Percentiles rank a stretch among this genome's conserved stretches.
Evolutionary conservation across 352 stramenopile genomes (phyloP).

Genomic region (Stephanocyclus meneghinianus): DNA sequence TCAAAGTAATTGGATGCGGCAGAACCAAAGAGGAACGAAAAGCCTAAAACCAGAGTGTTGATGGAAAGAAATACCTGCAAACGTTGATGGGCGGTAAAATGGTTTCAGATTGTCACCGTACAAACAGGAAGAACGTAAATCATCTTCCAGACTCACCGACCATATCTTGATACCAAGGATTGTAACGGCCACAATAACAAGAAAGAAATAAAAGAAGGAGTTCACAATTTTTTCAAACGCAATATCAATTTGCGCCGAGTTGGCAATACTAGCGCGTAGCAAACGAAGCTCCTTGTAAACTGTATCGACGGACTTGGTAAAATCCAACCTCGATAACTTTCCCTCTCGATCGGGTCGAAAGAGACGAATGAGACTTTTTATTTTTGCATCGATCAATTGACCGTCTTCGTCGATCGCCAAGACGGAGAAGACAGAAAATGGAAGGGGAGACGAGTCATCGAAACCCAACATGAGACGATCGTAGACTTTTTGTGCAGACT

Average conservation of each 20-base stretch:
- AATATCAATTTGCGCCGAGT: constrained; percentile 63
- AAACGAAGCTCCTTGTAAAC: constrained; percentile 71
- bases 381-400: constrained; percentile 50
- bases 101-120: not conserved
- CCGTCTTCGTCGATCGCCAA: constrained; percentile 41
- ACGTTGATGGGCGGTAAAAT: not conserved
- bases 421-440: constrained; percentile 57
- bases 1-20: constrained; percentile 71
- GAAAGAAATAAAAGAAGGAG: constrained; percentile 67
- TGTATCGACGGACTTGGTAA: constrained; percentile 62
- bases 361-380: constrained; percentile 55
- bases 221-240: constrained; percentile 76
- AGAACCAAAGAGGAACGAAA: constrained; percentile 59
- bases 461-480: constrained; percentile 34
- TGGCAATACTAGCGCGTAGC: constrained; percentile 62
- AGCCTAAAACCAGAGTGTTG: constrained; percentile 52
- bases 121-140: no score
- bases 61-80: constrained; percentile 50
- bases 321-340: constrained; percentile 62
- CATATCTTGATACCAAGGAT: constrained; percentile 53
- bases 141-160: constrained; percentile 17
- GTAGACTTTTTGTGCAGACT: constrained; percentile 48
- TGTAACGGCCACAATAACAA: constrained; percentile 54
- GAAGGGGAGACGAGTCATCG: constrained; percentile 19
- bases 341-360: constrained; percentile 64